A percentile compares a stretch with the other conserved stretches of the same genome.
Conservation (phyloP, 2,329 filamentous ascomycete species). For the Botrytis tulipae region DNA sequence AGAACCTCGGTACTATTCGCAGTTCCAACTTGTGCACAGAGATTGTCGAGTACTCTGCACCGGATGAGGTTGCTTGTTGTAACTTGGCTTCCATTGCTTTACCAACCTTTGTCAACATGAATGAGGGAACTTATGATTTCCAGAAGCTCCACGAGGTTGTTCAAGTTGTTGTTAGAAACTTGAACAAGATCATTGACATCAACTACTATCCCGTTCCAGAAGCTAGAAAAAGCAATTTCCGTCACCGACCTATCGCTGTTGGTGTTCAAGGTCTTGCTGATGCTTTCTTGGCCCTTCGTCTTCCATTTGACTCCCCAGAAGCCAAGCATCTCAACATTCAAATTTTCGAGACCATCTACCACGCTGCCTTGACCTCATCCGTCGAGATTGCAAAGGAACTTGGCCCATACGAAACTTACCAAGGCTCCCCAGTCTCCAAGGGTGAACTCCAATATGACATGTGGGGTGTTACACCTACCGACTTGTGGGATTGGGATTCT, state of each 20-base stretch:
- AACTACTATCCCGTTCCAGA: conserved; percentile 98
- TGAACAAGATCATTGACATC: conserved; percentile 98
- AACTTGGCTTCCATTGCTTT: conserved; percentile 94
- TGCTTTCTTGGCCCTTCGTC: conserved; percentile 92
- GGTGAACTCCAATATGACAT: conserved; percentile 98
- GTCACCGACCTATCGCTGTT: conserved; percentile 91
- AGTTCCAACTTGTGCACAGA: conserved; percentile 99
- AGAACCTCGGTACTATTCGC: conserved; percentile 97
- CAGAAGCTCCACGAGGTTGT: conserved; percentile 93
- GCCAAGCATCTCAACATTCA: conserved; percentile 93
- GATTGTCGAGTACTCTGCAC: conserved; percentile 95
- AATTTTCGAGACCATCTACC: conserved; percentile 99
- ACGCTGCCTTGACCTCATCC: conserved; percentile 87
- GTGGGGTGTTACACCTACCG: conserved; percentile 91
- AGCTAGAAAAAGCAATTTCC: conserved; percentile 93
- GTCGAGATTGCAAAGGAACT: conserved; percentile 79
- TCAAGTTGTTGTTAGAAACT: conserved; percentile 87
- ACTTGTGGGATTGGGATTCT: conserved; percentile 93
- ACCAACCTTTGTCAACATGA: conserved; percentile 86
- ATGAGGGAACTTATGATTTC: conserved; percentile 86
- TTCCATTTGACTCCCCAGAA: conserved; percentile 96
- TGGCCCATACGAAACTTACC: conserved; percentile 85
- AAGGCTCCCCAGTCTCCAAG: conserved; percentile 90
- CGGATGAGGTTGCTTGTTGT: conserved; percentile 97
- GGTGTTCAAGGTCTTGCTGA: conserved; percentile 98